These are phyloP conservation scores for Myriangium duriaei DNA, from an alignment of 2,329 filamentous ascomycete species.

Conservation along the genomic window DNA sequence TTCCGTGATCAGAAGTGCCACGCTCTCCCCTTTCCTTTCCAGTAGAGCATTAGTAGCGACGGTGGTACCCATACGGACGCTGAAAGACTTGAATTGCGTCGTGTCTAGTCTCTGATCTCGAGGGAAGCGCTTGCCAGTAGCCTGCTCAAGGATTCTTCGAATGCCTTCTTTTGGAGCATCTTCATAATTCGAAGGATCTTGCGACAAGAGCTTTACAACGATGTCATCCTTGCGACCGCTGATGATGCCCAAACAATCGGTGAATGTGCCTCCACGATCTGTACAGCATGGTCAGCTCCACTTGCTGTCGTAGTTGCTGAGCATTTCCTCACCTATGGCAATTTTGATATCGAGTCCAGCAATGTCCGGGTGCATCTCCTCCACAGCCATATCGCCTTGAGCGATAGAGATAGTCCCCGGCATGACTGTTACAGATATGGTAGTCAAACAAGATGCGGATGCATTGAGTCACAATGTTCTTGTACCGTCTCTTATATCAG, in stretches of 20 bases:
- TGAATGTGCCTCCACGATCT: conserved; percentile 23
- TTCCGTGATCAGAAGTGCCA: conserved; percentile 18
- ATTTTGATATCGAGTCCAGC: conserved; percentile 52
- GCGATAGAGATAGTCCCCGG: too few species aligned
- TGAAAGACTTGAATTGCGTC: conserved; percentile 14
- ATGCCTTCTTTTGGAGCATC: conserved; percentile 25
- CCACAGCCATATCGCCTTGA: too few species aligned
- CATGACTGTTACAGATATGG: too few species aligned
- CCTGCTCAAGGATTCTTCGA: conserved; percentile 19
- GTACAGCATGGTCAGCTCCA: conserved; percentile 1
- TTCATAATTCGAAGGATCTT: conserved; percentile 20
- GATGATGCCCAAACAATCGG: conserved; percentile 17
- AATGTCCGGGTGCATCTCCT: too few species aligned
- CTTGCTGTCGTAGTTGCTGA: not conserved
- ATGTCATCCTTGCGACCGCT: conserved; percentile 17
- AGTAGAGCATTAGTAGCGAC: conserved; percentile 22
- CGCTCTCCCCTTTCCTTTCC: conserved; percentile 19
- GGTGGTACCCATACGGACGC: conserved; percentile 16
- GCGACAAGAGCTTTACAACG: conserved; percentile 20
- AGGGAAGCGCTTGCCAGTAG: conserved; percentile 14
- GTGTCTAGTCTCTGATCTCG: conserved; percentile 17
- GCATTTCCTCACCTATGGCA: conserved; percentile 40
- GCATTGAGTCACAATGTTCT: too few species aligned
- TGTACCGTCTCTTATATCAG: too few species aligned
- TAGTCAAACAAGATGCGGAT: too few species aligned